Evolutionary conservation across 2,329 filamentous ascomycete genomes (phyloP).

Genomic region (Microcyclospora pomicola): DNA sequence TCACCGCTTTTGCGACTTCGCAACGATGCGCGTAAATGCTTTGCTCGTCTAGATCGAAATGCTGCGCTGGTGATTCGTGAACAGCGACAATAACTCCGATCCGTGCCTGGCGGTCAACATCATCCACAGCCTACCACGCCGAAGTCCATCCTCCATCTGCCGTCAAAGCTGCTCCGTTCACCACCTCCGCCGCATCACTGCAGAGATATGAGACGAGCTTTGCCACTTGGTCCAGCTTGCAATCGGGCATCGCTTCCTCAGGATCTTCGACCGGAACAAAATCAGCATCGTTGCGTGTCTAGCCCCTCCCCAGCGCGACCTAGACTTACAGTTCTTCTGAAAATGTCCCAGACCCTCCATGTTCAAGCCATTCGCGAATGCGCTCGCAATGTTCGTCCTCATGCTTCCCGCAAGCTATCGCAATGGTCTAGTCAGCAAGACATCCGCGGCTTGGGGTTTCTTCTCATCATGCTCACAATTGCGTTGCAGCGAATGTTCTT

Average conservation of each 20-base stretch:
- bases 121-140: background rate
- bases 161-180: constrained; percentile 21
- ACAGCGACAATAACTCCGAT: constrained; percentile 1
- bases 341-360: constrained; percentile 16
- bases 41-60: no score
- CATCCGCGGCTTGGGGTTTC: background rate
- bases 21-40: no score
- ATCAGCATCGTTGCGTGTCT: background rate
- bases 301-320: background rate
- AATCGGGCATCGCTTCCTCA: constrained; percentile 10
- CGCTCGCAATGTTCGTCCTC: constrained; percentile 40
- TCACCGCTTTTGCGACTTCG: no score
- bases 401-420: constrained; percentile 33
- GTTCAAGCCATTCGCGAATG: constrained; percentile 23
- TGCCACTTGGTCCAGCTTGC: constrained; percentile 20
- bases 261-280: constrained; percentile 3
- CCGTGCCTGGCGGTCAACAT: no score
- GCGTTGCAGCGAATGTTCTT: constrained; percentile 41
- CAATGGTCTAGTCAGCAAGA: no score
- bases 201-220: constrained; percentile 21
- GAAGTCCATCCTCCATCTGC: constrained; percentile 17
- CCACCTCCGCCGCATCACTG: constrained; percentile 18
- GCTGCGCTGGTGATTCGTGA: no score
- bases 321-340: constrained; percentile 13
- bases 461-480: constrained; percentile 23